These are phyloP conservation scores for Quercus bicolor DNA, from an alignment of 306 rosid species.

Conservation along the genomic window DNA sequence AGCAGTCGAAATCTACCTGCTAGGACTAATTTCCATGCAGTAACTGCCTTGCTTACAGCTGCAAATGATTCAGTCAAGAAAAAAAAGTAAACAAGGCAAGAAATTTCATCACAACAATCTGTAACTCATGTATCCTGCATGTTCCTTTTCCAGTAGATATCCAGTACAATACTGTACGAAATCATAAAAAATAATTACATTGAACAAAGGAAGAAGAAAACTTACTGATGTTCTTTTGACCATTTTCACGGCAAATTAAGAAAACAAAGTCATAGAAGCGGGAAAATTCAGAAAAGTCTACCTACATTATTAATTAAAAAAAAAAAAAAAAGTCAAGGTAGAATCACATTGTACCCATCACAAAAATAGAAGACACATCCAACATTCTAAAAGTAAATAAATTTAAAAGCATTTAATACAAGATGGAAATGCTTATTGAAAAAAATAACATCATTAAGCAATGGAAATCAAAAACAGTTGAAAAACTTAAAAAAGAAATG, in stretches of 20 bases:
- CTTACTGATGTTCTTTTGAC: constrained; percentile 96
- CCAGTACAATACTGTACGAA: background rate
- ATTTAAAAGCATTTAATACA: background rate
- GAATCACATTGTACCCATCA: constrained; percentile 15
- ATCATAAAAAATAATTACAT: constrained; percentile 10
- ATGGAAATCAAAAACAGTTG: constrained; percentile 11
- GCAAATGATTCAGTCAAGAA: constrained; percentile 26
- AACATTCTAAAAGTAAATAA: background rate
- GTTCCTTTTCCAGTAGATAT: background rate
- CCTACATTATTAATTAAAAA: constrained; percentile 33
- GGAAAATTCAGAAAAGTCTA: constrained; percentile 65
- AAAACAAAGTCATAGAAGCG: constrained; percentile 88
- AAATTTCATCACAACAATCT: constrained; percentile 8
- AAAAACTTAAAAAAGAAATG: constrained; percentile 1
- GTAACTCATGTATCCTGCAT: background rate
- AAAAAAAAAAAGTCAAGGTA: constrained; percentile 20
- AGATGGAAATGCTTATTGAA: background rate
- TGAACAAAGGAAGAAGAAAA: background rate
- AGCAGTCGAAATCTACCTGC: constrained; percentile 79
- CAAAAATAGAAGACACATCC: constrained; percentile 12
- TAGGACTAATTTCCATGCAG: constrained; percentile 87
- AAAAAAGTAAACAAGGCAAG: constrained; percentile 7
- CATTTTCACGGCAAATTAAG: constrained; percentile 83
- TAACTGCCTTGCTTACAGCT: constrained; percentile 79
- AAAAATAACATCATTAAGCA: background rate